A percentile compares a stretch with the other conserved stretches of the same genome.
Conservation (phyloP, 1,284 basidiomycete genomes). For the Naganishia cerealis region DNA sequence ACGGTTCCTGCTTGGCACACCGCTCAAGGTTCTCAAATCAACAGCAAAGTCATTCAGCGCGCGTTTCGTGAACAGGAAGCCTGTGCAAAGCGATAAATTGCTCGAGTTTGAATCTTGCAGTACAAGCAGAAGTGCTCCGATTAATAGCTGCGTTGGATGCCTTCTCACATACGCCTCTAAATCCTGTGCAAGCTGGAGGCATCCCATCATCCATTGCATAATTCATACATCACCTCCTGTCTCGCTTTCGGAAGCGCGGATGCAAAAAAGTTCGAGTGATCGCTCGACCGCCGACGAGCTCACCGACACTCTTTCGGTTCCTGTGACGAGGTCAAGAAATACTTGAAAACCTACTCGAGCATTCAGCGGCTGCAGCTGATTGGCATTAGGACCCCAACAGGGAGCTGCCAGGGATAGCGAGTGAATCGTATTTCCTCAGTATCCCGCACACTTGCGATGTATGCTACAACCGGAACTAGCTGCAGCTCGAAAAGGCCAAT, state of each 20-base stretch:
- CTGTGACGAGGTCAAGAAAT: not conserved
- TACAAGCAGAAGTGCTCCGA: too few relatives aligned
- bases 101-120: too few relatives aligned
- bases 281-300: not conserved
- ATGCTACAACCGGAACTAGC: not conserved
- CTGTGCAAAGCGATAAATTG: not conserved
- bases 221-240: not conserved
- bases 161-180: too few relatives aligned
- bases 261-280: constrained; percentile 4
- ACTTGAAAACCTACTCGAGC: not conserved
- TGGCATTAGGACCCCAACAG: too few relatives aligned
- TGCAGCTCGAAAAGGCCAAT: not conserved
- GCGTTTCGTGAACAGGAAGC: not conserved
- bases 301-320: not conserved
- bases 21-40: constrained; percentile 1
- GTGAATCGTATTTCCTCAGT: too few relatives aligned
- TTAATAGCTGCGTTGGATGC: too few relatives aligned
- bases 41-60: not conserved
- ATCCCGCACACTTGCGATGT: not conserved
- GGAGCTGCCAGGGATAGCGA: too few relatives aligned
- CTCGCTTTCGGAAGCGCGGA: not conserved
- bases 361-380: too few relatives aligned
- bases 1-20: not conserved
- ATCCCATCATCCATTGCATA: too few relatives aligned
- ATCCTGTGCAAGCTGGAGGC: too few relatives aligned